Conservation (phyloP, 1,284 basidiomycete species). For the Tilletia horrida region DNA sequence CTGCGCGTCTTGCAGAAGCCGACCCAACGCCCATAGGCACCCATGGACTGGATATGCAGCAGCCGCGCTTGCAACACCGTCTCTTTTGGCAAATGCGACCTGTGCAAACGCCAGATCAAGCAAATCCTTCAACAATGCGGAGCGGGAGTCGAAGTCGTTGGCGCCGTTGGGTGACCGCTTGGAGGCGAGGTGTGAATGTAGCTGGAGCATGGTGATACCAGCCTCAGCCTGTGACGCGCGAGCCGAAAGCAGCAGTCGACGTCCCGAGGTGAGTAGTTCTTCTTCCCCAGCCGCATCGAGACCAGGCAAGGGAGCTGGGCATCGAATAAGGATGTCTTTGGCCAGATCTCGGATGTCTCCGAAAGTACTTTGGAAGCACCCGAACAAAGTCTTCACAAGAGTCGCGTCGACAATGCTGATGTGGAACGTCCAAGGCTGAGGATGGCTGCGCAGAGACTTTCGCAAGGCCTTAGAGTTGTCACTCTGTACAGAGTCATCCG, state of each 20-base stretch:
- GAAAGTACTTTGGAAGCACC: constrained; percentile 43
- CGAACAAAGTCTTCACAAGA: constrained; percentile 36
- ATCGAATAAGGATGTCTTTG: constrained; percentile 35
- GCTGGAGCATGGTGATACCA: not conserved
- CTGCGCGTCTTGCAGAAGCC: constrained; percentile 34
- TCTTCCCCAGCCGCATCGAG: constrained; percentile 5
- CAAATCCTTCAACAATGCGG: constrained; percentile 40
- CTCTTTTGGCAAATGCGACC: constrained; percentile 35
- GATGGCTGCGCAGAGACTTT: not conserved
- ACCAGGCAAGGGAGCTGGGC: constrained; percentile 35
- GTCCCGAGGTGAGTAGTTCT: constrained; percentile 31
- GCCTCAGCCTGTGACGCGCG: not conserved
- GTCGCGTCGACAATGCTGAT: constrained; percentile 28
- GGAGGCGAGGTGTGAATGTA: not conserved
- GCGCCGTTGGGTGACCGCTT: not conserved
- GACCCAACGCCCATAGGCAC: constrained; percentile 50
- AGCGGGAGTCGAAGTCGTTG: not conserved
- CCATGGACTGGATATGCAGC: constrained; percentile 51
- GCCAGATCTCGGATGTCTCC: constrained; percentile 41
- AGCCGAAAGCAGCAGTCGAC: constrained; percentile 29
- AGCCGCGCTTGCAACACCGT: constrained; percentile 43
- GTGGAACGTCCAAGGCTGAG: constrained; percentile 29
- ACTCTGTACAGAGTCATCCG: not conserved
- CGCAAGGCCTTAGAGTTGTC: constrained; percentile 22
- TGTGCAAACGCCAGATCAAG: constrained; percentile 40